phyloP scores from a whole-genome alignment of 345 rosid genomes.

The Eucalyptus curtisii region DNA sequence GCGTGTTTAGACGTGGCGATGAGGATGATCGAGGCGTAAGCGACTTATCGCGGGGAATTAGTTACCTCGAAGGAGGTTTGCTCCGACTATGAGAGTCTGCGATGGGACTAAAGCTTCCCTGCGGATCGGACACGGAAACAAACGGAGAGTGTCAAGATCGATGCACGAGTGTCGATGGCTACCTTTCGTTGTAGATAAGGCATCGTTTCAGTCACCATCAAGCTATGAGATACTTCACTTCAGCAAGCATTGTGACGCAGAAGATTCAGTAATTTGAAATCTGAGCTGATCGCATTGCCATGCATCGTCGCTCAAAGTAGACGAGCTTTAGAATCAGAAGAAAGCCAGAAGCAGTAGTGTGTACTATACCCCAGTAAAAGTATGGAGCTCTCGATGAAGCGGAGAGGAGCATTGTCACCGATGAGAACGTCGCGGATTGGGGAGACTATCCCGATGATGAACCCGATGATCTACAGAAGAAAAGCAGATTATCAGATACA shows the following conservation, averaged over 20 bases:
- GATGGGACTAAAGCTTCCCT: conserved; percentile 29
- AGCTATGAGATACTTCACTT: background rate
- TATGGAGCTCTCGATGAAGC: conserved; percentile 11
- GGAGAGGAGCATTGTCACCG: conserved; percentile 26
- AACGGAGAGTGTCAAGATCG: background rate
- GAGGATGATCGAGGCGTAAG: background rate
- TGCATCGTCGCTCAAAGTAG: background rate
- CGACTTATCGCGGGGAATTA: background rate
- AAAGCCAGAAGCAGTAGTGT: background rate
- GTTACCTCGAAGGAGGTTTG: conserved; percentile 29
- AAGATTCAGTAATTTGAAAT: background rate
- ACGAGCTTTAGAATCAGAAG: background rate
- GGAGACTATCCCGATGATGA: conserved; percentile 15
- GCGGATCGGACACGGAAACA: background rate
- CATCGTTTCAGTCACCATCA: background rate
- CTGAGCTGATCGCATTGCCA: background rate
- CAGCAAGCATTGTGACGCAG: background rate
- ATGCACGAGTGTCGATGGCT: background rate
- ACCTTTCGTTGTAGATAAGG: background rate
- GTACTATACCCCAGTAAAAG: conserved; percentile 15
- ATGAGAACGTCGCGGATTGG: conserved; percentile 11
- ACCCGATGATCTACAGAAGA: conserved; percentile 18
- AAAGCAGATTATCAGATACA: background rate
- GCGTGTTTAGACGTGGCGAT: background rate
- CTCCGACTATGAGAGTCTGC: conserved; percentile 27